Percentiles rank a stretch among this genome's conserved stretches.
Conservation (phyloP, 1,139 yeast species). For the Fermentozyma sake region DNA sequence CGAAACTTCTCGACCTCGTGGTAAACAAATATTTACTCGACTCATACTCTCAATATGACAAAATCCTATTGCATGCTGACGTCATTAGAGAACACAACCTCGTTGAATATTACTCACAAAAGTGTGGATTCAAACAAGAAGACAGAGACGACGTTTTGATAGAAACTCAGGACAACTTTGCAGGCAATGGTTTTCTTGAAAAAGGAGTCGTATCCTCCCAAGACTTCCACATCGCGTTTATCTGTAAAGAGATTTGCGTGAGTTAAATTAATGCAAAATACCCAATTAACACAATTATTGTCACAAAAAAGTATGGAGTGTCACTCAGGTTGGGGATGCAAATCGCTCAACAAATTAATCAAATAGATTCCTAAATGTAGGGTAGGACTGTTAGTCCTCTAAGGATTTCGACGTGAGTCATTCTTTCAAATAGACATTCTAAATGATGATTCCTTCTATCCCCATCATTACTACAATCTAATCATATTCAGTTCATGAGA, state of each 20-base stretch:
- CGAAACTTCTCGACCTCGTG: conserved; percentile 25
- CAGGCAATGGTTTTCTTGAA: conserved; percentile 26
- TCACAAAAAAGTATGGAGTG: too few species aligned
- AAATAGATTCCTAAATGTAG: too few species aligned
- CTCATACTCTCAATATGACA: conserved; percentile 5
- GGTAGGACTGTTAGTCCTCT: too few species aligned
- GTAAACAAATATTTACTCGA: conserved; percentile 13
- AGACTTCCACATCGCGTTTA: conserved; percentile 31
- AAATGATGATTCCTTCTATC: too few species aligned
- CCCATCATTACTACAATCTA: too few species aligned
- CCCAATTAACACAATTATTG: too few species aligned
- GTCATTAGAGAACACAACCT: conserved; percentile 51
- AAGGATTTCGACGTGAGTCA: too few species aligned
- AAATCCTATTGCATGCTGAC: conserved; percentile 28
- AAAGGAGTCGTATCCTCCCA: conserved; percentile 25
- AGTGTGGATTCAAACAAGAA: conserved; percentile 34
- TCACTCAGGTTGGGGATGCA: too few species aligned
- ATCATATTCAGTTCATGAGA: too few species aligned
- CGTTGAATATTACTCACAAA: conserved; percentile 38
- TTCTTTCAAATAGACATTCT: too few species aligned
- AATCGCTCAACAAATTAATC: too few species aligned
- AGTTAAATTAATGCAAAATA: too few species aligned
- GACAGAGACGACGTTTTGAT: conserved; percentile 18
- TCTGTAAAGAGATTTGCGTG: conserved; percentile 22
- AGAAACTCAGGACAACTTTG: background rate